Conservation (phyloP, 2,329 filamentous ascomycete species). For the Penicillium sp. region DNA sequence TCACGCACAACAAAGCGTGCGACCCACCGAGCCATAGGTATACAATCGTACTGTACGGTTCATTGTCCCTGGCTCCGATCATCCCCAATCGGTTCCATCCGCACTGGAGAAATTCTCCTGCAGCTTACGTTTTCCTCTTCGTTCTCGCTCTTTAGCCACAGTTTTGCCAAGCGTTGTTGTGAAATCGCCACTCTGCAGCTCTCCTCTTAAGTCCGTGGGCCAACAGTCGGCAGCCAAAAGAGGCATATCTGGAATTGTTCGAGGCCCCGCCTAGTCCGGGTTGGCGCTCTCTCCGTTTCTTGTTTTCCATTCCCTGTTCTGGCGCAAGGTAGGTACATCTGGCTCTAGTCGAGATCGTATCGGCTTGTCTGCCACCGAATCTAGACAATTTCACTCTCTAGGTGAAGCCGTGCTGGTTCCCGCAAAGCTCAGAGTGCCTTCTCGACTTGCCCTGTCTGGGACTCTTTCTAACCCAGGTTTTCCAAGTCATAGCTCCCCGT, state of each 20-base stretch:
- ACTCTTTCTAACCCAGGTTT: background rate
- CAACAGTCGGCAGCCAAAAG: background rate
- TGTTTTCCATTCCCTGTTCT: background rate
- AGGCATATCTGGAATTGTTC: background rate
- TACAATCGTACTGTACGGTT: background rate
- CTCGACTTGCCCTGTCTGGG: background rate
- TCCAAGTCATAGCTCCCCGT: background rate
- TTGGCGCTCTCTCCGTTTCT: background rate
- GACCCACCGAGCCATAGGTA: background rate
- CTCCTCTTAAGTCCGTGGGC: background rate
- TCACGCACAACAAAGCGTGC: background rate
- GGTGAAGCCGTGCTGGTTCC: background rate
- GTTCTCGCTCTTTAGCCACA: slow-evolving; percentile 10
- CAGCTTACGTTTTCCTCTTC: background rate
- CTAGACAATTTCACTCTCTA: background rate
- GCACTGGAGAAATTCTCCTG: background rate
- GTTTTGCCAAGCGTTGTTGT: background rate
- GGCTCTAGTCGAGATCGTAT: background rate
- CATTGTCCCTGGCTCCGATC: background rate
- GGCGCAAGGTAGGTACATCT: slow-evolving; percentile 1
- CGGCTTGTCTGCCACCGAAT: background rate
- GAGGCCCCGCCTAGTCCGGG: background rate
- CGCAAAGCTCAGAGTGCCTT: background rate
- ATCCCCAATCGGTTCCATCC: slow-evolving; percentile 3
- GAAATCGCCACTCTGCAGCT: background rate